A percentile compares a stretch with the other conserved stretches of the same genome.
phyloP scores from a whole-genome alignment of 2,329 filamentous ascomycete species.

The Ceratocystis ficicola region DNA sequence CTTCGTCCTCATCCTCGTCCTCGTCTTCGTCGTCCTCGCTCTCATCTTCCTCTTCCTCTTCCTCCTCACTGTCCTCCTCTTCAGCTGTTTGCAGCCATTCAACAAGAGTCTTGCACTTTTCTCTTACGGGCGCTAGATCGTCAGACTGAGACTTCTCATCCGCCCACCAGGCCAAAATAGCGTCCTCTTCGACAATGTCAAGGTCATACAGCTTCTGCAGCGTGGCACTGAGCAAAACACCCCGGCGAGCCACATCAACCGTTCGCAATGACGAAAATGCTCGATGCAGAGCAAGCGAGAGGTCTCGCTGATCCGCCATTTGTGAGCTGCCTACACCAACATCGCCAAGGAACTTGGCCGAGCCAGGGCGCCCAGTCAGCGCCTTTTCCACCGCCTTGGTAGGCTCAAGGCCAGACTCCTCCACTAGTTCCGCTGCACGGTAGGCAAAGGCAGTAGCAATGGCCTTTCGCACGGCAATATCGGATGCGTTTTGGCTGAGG shows the following conservation, averaged over 20 bases:
- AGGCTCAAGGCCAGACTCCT: constrained; percentile 44
- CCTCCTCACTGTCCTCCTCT: constrained; percentile 38
- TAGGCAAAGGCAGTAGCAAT: constrained; percentile 77
- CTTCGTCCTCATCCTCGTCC: constrained; percentile 26
- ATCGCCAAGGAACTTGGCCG: constrained; percentile 44
- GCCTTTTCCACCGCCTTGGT: constrained; percentile 52
- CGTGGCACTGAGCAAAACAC: constrained; percentile 60
- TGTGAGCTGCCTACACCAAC: constrained; percentile 53
- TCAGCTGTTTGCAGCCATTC: constrained; percentile 73
- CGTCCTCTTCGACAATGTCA: constrained; percentile 81
- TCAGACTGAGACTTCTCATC: constrained; percentile 55
- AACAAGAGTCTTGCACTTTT: constrained; percentile 64
- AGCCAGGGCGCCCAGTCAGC: constrained; percentile 43
- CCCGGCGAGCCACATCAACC: constrained; percentile 37
- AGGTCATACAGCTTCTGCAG: constrained; percentile 75
- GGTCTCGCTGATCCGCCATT: constrained; percentile 69
- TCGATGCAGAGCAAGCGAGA: constrained; percentile 68
- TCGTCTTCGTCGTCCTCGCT: constrained; percentile 26
- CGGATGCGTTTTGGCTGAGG: constrained; percentile 80
- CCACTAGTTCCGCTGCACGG: constrained; percentile 58
- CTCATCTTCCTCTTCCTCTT: constrained; percentile 20
- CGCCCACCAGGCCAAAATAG: constrained; percentile 78
- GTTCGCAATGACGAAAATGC: constrained; percentile 59
- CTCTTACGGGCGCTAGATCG: constrained; percentile 53
- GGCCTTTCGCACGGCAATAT: constrained; percentile 74